phyloP scores from a whole-genome alignment of 345 rosid species.

The Linum tenue region DNA sequence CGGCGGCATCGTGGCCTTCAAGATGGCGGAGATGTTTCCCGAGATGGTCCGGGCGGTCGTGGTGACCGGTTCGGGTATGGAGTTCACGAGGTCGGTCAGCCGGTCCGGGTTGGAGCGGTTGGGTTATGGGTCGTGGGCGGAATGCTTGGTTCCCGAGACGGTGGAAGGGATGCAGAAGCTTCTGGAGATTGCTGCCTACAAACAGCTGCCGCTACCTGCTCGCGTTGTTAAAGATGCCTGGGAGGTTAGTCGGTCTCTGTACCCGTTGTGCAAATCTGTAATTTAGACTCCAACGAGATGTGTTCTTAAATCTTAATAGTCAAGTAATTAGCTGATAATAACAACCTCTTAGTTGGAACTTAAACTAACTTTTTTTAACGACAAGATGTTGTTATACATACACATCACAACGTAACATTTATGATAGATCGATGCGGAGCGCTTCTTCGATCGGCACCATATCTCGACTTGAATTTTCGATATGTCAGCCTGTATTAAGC shows the following conservation, averaged over 20 bases:
- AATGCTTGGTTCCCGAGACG: slow-evolving; percentile 34
- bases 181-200: slow-evolving; percentile 10
- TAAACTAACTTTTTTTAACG: too few species aligned
- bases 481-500: too few species aligned
- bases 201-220: slow-evolving; percentile 15
- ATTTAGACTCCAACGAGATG: too few species aligned
- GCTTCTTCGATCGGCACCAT: too few species aligned
- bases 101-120: slow-evolving; percentile 9
- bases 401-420: too few species aligned
- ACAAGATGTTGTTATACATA: too few species aligned
- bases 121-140: slow-evolving; percentile 22
- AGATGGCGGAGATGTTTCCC: slow-evolving; percentile 34
- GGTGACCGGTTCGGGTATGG: slow-evolving; percentile 20
- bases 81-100: slow-evolving; percentile 29
- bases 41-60: slow-evolving; percentile 36
- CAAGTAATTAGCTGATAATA: too few species aligned
- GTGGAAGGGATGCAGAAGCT: slow-evolving; percentile 12
- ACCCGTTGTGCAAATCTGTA: too few species aligned
- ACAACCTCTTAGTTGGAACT: too few species aligned
- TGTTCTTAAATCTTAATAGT: too few species aligned
- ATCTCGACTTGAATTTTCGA: too few species aligned
- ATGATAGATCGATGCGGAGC: too few species aligned
- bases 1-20: slow-evolving; percentile 40
- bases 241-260: slow-evolving; percentile 29
- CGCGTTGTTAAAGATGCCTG: slow-evolving; percentile 17